Conservation (phyloP, 495 filamentous ascomycete genomes). For the Apiosordaria backusii region DNA sequence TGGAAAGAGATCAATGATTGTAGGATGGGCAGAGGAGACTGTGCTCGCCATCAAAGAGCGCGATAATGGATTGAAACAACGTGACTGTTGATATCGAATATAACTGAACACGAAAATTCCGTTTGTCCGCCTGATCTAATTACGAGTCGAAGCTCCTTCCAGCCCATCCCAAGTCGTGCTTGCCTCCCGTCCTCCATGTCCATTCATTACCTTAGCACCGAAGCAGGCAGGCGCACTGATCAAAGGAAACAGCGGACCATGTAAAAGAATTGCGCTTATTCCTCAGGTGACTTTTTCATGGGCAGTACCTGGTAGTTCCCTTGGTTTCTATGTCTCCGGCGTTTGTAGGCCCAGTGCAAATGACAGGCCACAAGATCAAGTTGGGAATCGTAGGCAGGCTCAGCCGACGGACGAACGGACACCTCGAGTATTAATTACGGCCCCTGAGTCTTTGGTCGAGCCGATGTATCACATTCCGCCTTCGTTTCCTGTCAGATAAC, state of each 20-base stretch:
- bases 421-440: not conserved
- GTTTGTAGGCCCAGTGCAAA: too few species aligned
- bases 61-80: not conserved
- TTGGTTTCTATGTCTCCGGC: too few species aligned
- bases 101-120: not conserved
- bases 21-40: not conserved
- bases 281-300: too few species aligned
- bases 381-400: not conserved
- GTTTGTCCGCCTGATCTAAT: not conserved
- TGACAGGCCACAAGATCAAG: not conserved
- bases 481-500: not conserved
- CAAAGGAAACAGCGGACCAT: not conserved
- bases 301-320: too few species aligned
- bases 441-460: not conserved
- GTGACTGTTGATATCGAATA: not conserved
- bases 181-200: not conserved
- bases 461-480: not conserved
- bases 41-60: not conserved
- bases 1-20: too few species aligned
- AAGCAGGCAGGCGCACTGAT: not conserved
- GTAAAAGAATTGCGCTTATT: too few species aligned
- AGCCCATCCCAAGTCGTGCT: not conserved
- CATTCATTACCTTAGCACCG: not conserved
- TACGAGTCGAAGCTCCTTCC: not conserved
- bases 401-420: not conserved